Conservation (phyloP, 2,329 filamentous ascomycete genomes). For the Davidsoniella virescens region DNA sequence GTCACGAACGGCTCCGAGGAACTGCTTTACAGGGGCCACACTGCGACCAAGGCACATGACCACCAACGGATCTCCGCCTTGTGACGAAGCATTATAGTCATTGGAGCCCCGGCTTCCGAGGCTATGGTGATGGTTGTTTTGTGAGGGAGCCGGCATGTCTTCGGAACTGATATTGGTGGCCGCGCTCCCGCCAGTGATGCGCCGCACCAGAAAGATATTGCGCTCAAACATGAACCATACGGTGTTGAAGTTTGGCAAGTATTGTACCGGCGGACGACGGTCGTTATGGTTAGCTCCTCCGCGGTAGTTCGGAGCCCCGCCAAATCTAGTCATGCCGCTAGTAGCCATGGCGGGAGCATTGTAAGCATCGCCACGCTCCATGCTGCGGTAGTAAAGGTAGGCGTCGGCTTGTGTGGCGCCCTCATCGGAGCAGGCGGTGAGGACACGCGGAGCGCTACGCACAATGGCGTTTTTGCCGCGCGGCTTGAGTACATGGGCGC, state of each 20-base stretch:
- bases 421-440: conserved; percentile 20
- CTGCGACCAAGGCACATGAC: conserved; percentile 25
- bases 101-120: conserved; percentile 9
- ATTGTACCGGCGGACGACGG: conserved; percentile 22
- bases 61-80: conserved; percentile 23
- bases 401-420: conserved; percentile 20
- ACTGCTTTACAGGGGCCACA: conserved; percentile 18
- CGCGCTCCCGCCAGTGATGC: conserved; percentile 14
- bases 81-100: conserved; percentile 21
- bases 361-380: conserved; percentile 18
- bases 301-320: neutral
- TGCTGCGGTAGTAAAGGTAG: conserved; percentile 17
- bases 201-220: conserved; percentile 22
- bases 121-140: neutral
- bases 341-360: no score
- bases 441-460: conserved; percentile 17
- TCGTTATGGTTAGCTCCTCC: conserved; percentile 16
- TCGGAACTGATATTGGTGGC: no score
- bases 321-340: no score
- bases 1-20: conserved; percentile 19
- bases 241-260: conserved; percentile 23
- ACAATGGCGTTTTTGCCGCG: conserved; percentile 12
- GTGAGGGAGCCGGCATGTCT: no score
- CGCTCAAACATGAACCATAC: conserved; percentile 22
- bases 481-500: conserved; percentile 20